Evolutionary conservation across 805 yeast species (phyloP).

Genomic region (Groenewaldozyma salmanticensis): DNA sequence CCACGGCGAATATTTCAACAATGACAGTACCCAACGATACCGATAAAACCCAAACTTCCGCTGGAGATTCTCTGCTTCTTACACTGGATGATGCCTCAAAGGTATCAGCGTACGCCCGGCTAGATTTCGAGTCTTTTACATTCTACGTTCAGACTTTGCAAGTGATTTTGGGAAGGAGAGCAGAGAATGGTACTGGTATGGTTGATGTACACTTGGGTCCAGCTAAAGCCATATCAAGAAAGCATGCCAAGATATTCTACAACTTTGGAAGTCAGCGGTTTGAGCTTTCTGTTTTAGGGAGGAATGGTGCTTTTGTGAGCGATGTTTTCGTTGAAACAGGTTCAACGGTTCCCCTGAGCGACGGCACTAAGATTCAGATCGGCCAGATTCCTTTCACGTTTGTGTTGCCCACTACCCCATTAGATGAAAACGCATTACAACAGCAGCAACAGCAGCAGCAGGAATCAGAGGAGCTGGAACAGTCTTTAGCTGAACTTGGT

Average conservation of each 20-base stretch:
- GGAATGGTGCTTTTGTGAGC: slow-evolving; percentile 96
- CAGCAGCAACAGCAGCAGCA: too few species aligned
- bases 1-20: background rate
- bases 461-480: slow-evolving; percentile 1
- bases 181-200: slow-evolving; percentile 46
- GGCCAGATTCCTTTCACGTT: slow-evolving; percentile 88
- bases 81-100: slow-evolving; percentile 20
- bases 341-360: slow-evolving; percentile 75
- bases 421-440: slow-evolving; percentile 3
- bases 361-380: slow-evolving; percentile 75
- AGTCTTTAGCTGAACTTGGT: slow-evolving; percentile 1
- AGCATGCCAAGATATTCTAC: slow-evolving; percentile 93
- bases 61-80: slow-evolving; percentile 6
- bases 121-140: slow-evolving; percentile 87
- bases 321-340: slow-evolving; percentile 85
- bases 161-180: slow-evolving; percentile 83
- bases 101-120: slow-evolving; percentile 36
- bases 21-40: background rate
- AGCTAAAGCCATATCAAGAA: slow-evolving; percentile 84
- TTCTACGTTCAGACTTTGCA: slow-evolving; percentile 95
- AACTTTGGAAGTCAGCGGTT: slow-evolving; percentile 94
- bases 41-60: background rate
- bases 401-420: slow-evolving; percentile 61
- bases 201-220: slow-evolving; percentile 88
- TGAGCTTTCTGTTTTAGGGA: slow-evolving; percentile 82